Conservation (phyloP, 202 grass and related monocot genomes). For the Dendrocalamus latiflorus region DNA sequence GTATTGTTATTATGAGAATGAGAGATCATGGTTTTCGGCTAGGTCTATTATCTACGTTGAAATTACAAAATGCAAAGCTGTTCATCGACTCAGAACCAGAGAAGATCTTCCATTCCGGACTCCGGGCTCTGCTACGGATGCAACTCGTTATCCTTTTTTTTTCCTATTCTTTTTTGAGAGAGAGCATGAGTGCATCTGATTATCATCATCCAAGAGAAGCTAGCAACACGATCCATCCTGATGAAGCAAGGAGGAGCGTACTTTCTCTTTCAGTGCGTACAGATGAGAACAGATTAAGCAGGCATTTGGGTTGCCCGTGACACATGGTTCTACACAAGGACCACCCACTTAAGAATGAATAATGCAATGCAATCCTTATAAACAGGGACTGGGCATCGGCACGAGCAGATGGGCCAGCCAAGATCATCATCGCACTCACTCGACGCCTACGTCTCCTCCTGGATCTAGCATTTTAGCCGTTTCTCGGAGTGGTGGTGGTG, state of each 20-base stretch:
- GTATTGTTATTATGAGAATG: no score
- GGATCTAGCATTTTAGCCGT: background rate
- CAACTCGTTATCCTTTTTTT: background rate
- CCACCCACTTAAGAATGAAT: conserved; percentile 1
- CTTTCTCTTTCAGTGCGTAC: background rate
- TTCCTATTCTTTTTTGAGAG: no score
- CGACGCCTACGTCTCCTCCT: background rate
- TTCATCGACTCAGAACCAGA: background rate
- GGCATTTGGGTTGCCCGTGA: background rate
- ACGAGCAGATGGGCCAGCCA: background rate
- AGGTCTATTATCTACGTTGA: no score
- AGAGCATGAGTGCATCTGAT: no score
- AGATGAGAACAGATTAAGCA: background rate
- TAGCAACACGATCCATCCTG: background rate
- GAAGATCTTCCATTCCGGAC: background rate
- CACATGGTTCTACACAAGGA: background rate
- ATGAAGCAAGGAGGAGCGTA: background rate
- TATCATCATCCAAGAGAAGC: background rate
- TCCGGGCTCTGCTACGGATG: background rate
- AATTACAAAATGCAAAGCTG: no score
- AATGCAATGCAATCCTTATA: background rate
- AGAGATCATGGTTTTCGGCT: no score
- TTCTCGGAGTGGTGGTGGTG: background rate
- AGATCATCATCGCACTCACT: background rate
- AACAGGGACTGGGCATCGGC: background rate